These are phyloP conservation scores for Lyophyllum decastes DNA, from an alignment of 768 basidiomycete genomes.

Conservation along the genomic window DNA sequence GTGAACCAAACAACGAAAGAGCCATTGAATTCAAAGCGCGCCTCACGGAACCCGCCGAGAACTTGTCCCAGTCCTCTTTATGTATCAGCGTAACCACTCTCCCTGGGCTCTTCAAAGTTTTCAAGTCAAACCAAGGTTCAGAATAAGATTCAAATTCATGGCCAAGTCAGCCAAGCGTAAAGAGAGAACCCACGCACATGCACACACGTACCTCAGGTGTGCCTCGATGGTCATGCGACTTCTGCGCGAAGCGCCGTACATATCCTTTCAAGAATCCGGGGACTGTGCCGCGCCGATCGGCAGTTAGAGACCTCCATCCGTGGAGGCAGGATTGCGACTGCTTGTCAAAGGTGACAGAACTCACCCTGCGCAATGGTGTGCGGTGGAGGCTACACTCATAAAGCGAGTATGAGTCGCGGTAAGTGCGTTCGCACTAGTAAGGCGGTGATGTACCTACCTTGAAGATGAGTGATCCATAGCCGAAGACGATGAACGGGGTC, in stretches of 20 bases:
- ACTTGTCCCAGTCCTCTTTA: constrained; percentile 83
- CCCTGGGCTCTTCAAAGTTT: constrained; percentile 88
- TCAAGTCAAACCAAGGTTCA: neutral
- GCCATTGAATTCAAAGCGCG: neutral
- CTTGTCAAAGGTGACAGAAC: neutral
- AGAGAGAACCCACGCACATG: too few relatives aligned
- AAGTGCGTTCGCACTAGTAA: too few relatives aligned
- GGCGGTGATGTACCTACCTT: constrained; percentile 58
- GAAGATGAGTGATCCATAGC: constrained; percentile 92
- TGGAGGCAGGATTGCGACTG: too few relatives aligned
- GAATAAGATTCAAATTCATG: neutral
- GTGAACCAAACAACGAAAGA: neutral
- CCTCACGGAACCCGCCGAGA: constrained; percentile 61
- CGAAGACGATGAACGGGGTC: constrained; percentile 75
- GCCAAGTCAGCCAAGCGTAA: too few relatives aligned
- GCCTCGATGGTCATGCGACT: constrained; percentile 91
- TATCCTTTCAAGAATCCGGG: constrained; percentile 90
- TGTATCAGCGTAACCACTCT: constrained; percentile 89
- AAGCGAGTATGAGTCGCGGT: neutral
- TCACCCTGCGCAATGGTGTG: constrained; percentile 71
- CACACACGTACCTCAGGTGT: constrained; percentile 78
- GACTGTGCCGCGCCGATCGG: constrained; percentile 43
- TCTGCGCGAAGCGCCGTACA: constrained; percentile 87
- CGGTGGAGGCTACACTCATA: constrained; percentile 67
- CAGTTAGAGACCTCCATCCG: too few relatives aligned